Evolutionary conservation across 768 basidiomycete genomes (phyloP).

Genomic region (Glaciozyma antarctica): DNA sequence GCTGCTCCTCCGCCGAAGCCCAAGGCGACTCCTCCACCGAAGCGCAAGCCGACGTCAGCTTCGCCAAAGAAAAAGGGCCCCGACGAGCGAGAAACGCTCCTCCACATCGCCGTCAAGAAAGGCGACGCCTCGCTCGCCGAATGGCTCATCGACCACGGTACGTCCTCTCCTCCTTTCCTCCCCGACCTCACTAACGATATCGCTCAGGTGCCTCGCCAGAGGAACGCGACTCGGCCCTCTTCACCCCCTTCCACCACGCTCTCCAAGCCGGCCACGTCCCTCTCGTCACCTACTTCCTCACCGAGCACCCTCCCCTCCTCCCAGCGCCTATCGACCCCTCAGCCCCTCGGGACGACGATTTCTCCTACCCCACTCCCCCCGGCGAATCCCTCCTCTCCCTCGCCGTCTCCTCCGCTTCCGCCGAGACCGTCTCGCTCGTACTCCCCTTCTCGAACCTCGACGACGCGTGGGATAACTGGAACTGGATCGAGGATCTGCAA

Average conservation of each 20-base stretch:
- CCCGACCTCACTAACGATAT: background rate
- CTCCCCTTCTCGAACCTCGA: background rate
- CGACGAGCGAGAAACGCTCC: background rate
- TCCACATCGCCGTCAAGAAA: background rate
- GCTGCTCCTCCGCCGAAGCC: background rate
- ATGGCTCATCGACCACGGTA: slow-evolving; percentile 67
- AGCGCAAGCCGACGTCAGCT: background rate
- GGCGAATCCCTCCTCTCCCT: slow-evolving; percentile 44
- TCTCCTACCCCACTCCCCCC: slow-evolving; percentile 47
- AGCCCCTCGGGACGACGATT: background rate
- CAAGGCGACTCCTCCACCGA: background rate
- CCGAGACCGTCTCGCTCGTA: background rate
- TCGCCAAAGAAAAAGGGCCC: background rate
- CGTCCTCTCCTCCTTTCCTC: slow-evolving; percentile 33
- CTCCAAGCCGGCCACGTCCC: slow-evolving; percentile 49
- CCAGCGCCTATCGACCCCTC: background rate
- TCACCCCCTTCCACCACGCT: slow-evolving; percentile 61
- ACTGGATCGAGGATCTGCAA: slow-evolving; percentile 5
- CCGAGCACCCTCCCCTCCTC: slow-evolving; percentile 51
- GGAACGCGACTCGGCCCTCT: slow-evolving; percentile 52
- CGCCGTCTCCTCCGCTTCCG: slow-evolving; percentile 4
- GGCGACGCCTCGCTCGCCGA: slow-evolving; percentile 50
- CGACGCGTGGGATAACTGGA: slow-evolving; percentile 5
- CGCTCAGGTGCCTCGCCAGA: slow-evolving; percentile 60
- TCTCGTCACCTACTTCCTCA: slow-evolving; percentile 55